These are phyloP conservation scores for Aristolochia contorta DNA, from an alignment of 164 flowering plant species.

Conservation along the genomic window DNA sequence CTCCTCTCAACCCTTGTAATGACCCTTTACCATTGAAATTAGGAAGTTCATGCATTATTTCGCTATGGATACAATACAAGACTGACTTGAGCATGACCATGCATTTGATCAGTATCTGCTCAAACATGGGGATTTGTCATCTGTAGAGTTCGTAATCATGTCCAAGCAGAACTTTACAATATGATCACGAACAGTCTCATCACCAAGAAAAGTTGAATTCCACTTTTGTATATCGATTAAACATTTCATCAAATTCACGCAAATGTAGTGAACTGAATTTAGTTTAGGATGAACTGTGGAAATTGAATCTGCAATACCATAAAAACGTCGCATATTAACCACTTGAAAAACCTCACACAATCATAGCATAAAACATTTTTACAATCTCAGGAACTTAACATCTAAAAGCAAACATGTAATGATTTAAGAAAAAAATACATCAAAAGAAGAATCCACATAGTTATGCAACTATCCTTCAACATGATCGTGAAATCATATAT, in stretches of 20 bases:
- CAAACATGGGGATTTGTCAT: conserved; percentile 42
- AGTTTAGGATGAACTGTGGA: conserved; percentile 49
- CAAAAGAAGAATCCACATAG: too few species aligned
- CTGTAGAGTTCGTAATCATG: conserved; percentile 62
- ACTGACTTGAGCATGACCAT: conserved; percentile 78
- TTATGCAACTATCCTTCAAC: too few species aligned
- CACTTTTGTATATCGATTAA: conserved; percentile 55
- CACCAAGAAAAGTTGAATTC: conserved; percentile 93
- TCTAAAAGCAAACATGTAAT: neutral
- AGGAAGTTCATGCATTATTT: too few species aligned
- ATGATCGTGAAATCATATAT: neutral
- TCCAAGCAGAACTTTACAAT: conserved; percentile 75
- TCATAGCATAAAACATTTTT: neutral
- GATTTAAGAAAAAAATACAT: too few species aligned
- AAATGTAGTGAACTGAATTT: too few species aligned
- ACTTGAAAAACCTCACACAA: neutral
- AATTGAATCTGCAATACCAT: conserved; percentile 52
- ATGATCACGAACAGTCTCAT: conserved; percentile 58
- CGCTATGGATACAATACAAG: conserved; percentile 83
- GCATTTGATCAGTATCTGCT: conserved; percentile 77
- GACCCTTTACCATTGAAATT: too few species aligned
- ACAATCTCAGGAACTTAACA: too few species aligned
- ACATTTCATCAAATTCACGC: conserved; percentile 77
- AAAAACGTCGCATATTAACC: neutral
- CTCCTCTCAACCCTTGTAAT: conserved; percentile 60